Evolutionary conservation across 2,329 filamentous ascomycete species (phyloP).

Genomic region (Aspergillus hortae): DNA sequence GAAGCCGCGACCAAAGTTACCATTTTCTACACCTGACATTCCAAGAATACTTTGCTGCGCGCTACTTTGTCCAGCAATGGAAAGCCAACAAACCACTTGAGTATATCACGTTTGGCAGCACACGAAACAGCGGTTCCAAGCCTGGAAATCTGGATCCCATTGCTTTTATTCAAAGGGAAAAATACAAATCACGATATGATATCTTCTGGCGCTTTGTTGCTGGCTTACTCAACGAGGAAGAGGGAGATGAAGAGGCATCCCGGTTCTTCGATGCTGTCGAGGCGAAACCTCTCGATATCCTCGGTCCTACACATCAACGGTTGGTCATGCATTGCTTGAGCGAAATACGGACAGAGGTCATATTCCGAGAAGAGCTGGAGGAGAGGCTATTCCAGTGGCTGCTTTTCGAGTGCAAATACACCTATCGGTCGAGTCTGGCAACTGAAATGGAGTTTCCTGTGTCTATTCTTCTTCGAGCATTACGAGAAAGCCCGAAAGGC

Average conservation of each 20-base stretch:
- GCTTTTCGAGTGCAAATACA: not conserved
- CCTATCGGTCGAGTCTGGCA: not conserved
- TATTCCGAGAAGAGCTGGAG: not conserved
- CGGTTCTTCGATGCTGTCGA: constrained; percentile 32
- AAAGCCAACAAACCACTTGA: not conserved
- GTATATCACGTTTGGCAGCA: not conserved
- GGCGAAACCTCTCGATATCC: constrained; percentile 31
- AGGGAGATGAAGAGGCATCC: constrained; percentile 1
- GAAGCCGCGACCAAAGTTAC: constrained; percentile 23
- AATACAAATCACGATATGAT: constrained; percentile 40
- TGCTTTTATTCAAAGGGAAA: constrained; percentile 32
- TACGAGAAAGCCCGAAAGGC: too few relatives aligned
- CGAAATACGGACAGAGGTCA: constrained; percentile 17
- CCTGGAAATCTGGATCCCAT: not conserved
- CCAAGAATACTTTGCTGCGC: constrained; percentile 44
- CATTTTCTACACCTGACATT: constrained; percentile 45
- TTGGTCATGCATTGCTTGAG: constrained; percentile 39
- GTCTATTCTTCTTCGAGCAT: too few relatives aligned
- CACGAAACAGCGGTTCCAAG: not conserved
- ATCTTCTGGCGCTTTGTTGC: constrained; percentile 44
- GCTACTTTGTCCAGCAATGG: constrained; percentile 26
- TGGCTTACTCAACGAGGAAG: constrained; percentile 30
- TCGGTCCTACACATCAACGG: constrained; percentile 38
- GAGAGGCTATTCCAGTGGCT: not conserved
- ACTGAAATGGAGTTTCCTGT: not conserved